These are phyloP conservation scores for Aquilaria agallochum DNA, from an alignment of 441 rosid species.

Conservation along the genomic window DNA sequence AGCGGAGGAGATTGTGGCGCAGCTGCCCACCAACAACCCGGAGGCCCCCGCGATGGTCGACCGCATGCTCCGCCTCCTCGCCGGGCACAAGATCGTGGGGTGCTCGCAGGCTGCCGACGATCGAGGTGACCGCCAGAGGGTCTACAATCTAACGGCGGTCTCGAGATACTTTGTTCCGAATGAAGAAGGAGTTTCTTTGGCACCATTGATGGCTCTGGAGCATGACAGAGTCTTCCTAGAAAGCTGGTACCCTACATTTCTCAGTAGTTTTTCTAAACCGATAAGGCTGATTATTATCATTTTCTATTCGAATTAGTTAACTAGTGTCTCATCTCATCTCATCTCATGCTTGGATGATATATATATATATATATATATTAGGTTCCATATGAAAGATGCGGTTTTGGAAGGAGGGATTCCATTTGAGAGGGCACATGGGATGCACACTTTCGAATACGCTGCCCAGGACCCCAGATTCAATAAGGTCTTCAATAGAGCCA, in stretches of 20 bases:
- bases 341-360: too few species aligned
- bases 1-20: neutral
- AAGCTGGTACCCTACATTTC: neutral
- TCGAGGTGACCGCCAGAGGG: too few species aligned
- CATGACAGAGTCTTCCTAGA: conserved; percentile 6
- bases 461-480: conserved; percentile 14
- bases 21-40: neutral
- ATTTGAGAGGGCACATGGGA: conserved; percentile 3
- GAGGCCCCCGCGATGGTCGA: neutral
- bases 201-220: neutral
- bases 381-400: conserved; percentile 2
- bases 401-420: conserved; percentile 1
- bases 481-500: conserved; percentile 13
- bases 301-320: too few species aligned
- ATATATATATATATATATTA: neutral
- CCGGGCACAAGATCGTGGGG: neutral
- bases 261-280: neutral
- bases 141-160: neutral
- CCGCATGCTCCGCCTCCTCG: conserved; percentile 8
- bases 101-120: too few species aligned
- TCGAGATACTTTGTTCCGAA: neutral
- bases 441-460: neutral
- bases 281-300: too few species aligned
- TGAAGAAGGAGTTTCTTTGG: conserved; percentile 8
- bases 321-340: too few species aligned